phyloP scores from a whole-genome alignment of 129 eudicot genomes.

The sunflower (Helianthus annuus) region DNA sequence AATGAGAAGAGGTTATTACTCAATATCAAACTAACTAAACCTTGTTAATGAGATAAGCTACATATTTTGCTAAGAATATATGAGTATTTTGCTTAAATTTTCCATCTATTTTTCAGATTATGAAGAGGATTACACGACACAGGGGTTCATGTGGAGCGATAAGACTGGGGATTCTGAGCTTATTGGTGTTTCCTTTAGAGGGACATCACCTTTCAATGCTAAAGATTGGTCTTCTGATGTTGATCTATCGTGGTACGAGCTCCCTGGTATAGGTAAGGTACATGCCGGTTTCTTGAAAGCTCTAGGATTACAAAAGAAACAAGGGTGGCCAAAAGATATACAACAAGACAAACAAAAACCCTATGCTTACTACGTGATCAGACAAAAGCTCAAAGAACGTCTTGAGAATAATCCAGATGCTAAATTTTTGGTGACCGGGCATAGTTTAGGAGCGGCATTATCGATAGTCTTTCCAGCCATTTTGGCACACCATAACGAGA shows the following conservation, averaged over 20 bases:
- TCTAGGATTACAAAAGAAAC: slow-evolving; percentile 55
- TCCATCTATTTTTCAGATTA: no score
- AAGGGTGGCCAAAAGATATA: slow-evolving; percentile 40
- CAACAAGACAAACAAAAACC: neutral
- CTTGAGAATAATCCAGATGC: slow-evolving; percentile 31
- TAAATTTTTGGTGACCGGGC: slow-evolving; percentile 59
- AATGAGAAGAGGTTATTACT: no score
- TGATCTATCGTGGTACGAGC: slow-evolving; percentile 63
- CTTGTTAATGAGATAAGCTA: no score
- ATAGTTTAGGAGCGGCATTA: slow-evolving; percentile 75
- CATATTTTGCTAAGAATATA: no score
- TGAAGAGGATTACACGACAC: slow-evolving; percentile 48
- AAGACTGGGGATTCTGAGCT: slow-evolving; percentile 32
- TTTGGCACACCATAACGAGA: slow-evolving; percentile 48
- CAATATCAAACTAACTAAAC: no score
- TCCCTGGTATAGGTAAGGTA: slow-evolving; percentile 47
- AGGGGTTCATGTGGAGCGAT: slow-evolving; percentile 54
- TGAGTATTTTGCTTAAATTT: no score
- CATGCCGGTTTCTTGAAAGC: slow-evolving; percentile 81
- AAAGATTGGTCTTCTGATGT: slow-evolving; percentile 59
- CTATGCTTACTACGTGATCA: slow-evolving; percentile 48
- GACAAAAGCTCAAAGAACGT: slow-evolving; percentile 34
- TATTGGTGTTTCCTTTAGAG: slow-evolving; percentile 66
- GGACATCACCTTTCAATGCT: slow-evolving; percentile 63
- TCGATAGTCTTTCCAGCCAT: slow-evolving; percentile 50